Percentiles rank a stretch among this genome's conserved stretches.
These are phyloP conservation scores for Aspergillus eucalypticola DNA, from an alignment of 2,329 filamentous ascomycete genomes.

Conservation along the genomic window DNA sequence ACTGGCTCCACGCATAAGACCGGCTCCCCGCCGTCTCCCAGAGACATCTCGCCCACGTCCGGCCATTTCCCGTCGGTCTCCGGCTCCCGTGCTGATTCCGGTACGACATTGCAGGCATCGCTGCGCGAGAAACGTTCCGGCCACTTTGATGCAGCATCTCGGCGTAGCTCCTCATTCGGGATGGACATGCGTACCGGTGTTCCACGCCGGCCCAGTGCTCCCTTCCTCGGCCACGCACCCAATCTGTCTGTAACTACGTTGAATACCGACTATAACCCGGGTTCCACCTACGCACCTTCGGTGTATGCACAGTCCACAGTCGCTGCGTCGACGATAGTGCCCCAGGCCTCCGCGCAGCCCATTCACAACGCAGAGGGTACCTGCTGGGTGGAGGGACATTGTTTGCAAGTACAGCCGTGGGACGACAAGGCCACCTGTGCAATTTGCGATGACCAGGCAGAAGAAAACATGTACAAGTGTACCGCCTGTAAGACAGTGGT, in stretches of 20 bases:
- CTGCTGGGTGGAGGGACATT: conserved; percentile 52
- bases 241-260: conserved; percentile 48
- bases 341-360: conserved; percentile 42
- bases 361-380: conserved; percentile 45
- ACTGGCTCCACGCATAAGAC: conserved; percentile 63
- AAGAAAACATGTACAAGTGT: conserved; percentile 57
- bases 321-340: conserved; percentile 53
- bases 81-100: conserved; percentile 87
- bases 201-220: conserved; percentile 64
- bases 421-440: conserved; percentile 49
- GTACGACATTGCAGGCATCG: conserved; percentile 80
- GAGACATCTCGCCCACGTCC: conserved; percentile 71
- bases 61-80: conserved; percentile 76
- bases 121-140: conserved; percentile 92
- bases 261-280: conserved; percentile 41
- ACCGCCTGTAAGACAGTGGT: conserved; percentile 52
- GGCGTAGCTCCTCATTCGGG: conserved; percentile 90
- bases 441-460: conserved; percentile 58
- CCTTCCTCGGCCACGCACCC: conserved; percentile 66
- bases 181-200: conserved; percentile 64
- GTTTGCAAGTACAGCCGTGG: conserved; percentile 45
- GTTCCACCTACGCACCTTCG: conserved; percentile 51
- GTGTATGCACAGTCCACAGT: conserved; percentile 53
- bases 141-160: conserved; percentile 79
- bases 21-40: conserved; percentile 59